phyloP scores from a whole-genome alignment of 78 protist genomes.

The Tieghemostelium lacteum region DNA sequence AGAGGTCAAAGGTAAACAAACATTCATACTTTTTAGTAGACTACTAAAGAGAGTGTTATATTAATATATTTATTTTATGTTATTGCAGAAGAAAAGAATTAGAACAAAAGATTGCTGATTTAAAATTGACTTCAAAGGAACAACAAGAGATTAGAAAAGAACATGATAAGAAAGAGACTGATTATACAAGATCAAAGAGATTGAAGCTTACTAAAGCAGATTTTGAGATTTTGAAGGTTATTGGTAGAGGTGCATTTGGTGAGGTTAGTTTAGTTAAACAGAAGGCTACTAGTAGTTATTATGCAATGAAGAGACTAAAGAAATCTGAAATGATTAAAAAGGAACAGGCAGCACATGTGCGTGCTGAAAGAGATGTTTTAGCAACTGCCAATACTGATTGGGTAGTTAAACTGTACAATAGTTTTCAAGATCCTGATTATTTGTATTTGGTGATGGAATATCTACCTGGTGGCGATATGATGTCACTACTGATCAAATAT shows the following conservation, averaged over 20 bases:
- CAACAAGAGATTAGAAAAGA: constrained; percentile 55
- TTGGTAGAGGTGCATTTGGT: constrained; percentile 89
- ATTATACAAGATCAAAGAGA: constrained; percentile 65
- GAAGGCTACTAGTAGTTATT: constrained; percentile 58
- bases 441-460: constrained; percentile 89
- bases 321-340: constrained; percentile 84
- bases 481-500: constrained; percentile 84
- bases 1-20: constrained; percentile 50
- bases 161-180: constrained; percentile 77
- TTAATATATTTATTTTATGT: background rate
- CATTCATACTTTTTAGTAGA: too few relatives aligned
- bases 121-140: constrained; percentile 71
- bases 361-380: constrained; percentile 91
- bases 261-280: constrained; percentile 76
- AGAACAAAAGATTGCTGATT: constrained; percentile 61
- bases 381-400: constrained; percentile 81
- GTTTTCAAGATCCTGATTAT: constrained; percentile 80
- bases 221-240: constrained; percentile 65
- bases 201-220: constrained; percentile 47
- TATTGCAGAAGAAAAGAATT: constrained; percentile 51
- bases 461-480: constrained; percentile 92
- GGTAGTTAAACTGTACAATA: constrained; percentile 60
- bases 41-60: too few relatives aligned
- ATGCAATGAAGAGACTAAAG: constrained; percentile 86
- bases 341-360: constrained; percentile 81